A percentile compares a stretch with the other conserved stretches of the same genome.
phyloP scores from a whole-genome alignment of 768 basidiomycete genomes.

The Punctularia strigosozonata region DNA sequence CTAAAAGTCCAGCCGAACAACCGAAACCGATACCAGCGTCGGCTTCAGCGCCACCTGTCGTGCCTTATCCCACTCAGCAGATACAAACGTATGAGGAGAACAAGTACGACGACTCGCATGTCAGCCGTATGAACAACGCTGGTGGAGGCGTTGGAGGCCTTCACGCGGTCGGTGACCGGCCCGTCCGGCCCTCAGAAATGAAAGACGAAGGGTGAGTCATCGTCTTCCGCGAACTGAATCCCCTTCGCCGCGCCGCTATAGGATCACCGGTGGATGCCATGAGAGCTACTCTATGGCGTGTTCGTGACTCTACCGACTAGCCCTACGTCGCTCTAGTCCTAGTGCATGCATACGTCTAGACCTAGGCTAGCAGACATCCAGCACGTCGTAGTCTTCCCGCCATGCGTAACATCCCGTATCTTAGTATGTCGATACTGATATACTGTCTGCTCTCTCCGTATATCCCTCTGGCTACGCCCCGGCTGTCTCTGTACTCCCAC shows the following conservation, averaged over 20 bases:
- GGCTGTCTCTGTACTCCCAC: slow-evolving; percentile 7
- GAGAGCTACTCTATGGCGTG: no score
- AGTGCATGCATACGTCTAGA: slow-evolving; percentile 53
- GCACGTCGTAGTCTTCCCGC: background rate
- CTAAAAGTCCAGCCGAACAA: slow-evolving; percentile 7
- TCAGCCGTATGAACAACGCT: slow-evolving; percentile 27
- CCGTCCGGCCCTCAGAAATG: slow-evolving; percentile 80
- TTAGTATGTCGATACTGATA: slow-evolving; percentile 78
- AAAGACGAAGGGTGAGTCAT: slow-evolving; percentile 93
- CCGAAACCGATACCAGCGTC: slow-evolving; percentile 4
- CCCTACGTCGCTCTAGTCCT: slow-evolving; percentile 29
- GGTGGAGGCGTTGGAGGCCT: no score
- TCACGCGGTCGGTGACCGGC: slow-evolving; percentile 40
- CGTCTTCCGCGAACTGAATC: no score
- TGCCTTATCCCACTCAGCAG: slow-evolving; percentile 44
- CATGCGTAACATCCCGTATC: slow-evolving; percentile 45
- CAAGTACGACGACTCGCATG: slow-evolving; percentile 36
- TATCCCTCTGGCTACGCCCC: slow-evolving; percentile 13
- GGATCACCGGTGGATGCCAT: no score
- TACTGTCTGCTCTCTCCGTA: slow-evolving; percentile 42
- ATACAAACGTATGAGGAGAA: slow-evolving; percentile 74
- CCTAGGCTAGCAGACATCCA: slow-evolving; percentile 44
- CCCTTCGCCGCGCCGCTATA: no score
- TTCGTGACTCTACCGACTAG: no score
- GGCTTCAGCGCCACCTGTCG: slow-evolving; percentile 14